Evolutionary conservation across 2,329 filamentous ascomycete genomes (phyloP), one percentile per base, ranked within the genome.

Genomic region (Capronia epimyces): DNA sequence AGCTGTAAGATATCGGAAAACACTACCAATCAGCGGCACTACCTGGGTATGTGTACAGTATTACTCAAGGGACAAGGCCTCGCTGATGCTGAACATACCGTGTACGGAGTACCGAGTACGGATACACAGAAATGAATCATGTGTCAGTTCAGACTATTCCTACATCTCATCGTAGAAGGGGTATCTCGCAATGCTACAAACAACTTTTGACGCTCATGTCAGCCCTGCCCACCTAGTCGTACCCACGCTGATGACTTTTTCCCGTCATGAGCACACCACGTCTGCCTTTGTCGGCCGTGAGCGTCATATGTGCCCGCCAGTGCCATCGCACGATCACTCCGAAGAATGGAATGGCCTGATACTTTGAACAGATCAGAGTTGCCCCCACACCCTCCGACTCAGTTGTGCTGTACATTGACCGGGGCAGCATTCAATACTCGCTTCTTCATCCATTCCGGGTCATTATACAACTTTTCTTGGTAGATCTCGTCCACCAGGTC

Each of bases 401-500:
- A 55, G 52, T 16, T 46, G 49, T 57, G 55, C 37, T 50, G 52
- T 20, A 50, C 36, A 48, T 55, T 57, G 42, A 49, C 47, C 8
- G 50, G 40, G 10, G 53, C 47, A n/a, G 52, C 57, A 46, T 53
- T 51, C 43, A 60, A 46, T 3, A 62, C 58, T 18, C 53, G 44
- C 31, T 59, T 58, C 48, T 50, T 56, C 59, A 62, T 62, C 53
- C 58, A 62, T 24, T 59, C 53, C 13, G 49, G 29, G 34, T 60
- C 53, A 8, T 52, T 41, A 41, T 59, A 54, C 15, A 58, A 48
- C 37, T 54, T 53, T 50, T 95, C 89, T 43, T 59, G 55, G 47
- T 62, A 62, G 32, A 95, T 87, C 70, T 98, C 93, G 64, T 98
- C 93, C 25, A 97, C 77, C 46, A 98, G 79, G 67, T 98, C 93